Conservation (phyloP, 805 yeast species). For the Metschnikowia similis region DNA sequence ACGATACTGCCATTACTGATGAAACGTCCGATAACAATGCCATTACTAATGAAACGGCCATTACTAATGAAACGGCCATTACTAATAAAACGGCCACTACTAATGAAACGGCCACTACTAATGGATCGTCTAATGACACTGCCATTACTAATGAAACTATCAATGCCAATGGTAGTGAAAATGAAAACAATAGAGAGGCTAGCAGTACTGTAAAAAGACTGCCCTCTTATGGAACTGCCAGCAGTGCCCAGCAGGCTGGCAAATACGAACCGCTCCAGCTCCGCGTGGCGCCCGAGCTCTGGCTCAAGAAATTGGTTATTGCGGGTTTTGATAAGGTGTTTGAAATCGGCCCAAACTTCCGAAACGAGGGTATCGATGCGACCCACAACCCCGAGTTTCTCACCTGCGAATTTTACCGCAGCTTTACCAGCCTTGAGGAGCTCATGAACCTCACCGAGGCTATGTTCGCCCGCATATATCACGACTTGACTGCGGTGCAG, state of each 20-base stretch:
- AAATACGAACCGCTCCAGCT: conserved; percentile 40
- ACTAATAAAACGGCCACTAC: too few species aligned
- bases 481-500: conserved; percentile 19
- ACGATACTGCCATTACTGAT: too few species aligned
- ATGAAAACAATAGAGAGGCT: too few species aligned
- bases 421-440: conserved; percentile 62
- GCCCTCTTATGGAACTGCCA: too few species aligned
- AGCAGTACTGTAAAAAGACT: too few species aligned
- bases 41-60: too few species aligned
- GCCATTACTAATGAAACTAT: too few species aligned
- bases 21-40: too few species aligned
- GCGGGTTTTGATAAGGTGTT: conserved; percentile 83
- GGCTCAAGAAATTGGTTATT: conserved; percentile 81
- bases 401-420: conserved; percentile 81
- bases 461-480: conserved; percentile 43
- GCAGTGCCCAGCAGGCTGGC: not conserved
- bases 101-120: too few species aligned
- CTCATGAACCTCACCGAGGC: conserved; percentile 62
- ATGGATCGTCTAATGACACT: too few species aligned
- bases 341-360: conserved; percentile 79
- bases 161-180: too few species aligned
- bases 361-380: conserved; percentile 91
- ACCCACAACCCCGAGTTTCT: conserved; percentile 96
- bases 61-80: too few species aligned
- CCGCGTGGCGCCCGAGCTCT: conserved; percentile 91